Conservation (phyloP, 306 rosid genomes). For the Quercus parvula region DNA sequence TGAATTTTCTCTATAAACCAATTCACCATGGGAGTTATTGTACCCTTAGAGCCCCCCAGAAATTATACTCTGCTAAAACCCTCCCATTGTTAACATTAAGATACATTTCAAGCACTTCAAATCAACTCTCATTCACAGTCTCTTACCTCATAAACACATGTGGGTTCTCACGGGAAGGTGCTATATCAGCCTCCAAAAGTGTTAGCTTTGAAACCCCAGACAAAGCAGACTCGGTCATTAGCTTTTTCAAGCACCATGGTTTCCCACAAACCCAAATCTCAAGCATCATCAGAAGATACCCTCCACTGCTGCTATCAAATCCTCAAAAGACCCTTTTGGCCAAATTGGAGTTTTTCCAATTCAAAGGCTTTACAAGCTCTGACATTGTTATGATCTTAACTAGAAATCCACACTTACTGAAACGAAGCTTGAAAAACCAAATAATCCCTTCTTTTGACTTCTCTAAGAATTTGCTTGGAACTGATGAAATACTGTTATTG, state of each 20-base stretch:
- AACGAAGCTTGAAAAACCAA: conserved; percentile 3
- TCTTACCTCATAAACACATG: neutral
- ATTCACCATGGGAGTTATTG: too few species aligned
- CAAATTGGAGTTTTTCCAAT: conserved; percentile 8
- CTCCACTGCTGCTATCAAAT: neutral
- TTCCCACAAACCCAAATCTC: neutral
- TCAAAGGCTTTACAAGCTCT: conserved; percentile 9
- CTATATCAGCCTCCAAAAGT: conserved; percentile 19
- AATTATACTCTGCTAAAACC: too few species aligned
- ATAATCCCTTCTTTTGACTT: neutral
- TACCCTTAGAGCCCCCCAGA: too few species aligned
- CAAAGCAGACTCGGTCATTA: neutral
- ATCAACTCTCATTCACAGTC: too few species aligned
- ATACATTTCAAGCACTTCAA: too few species aligned
- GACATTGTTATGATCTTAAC: neutral
- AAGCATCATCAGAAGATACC: neutral
- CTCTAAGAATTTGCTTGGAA: neutral
- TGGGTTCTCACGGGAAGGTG: conserved; percentile 30
- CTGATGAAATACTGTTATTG: neutral
- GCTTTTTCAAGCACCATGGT: neutral
- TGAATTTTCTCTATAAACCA: too few species aligned
- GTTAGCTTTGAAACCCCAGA: conserved; percentile 12
- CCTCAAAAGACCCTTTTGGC: neutral
- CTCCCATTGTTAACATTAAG: too few species aligned
- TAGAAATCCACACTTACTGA: neutral